Conservation (phyloP, 352 stramenopile genomes). For the Phytophthora crassamura region DNA sequence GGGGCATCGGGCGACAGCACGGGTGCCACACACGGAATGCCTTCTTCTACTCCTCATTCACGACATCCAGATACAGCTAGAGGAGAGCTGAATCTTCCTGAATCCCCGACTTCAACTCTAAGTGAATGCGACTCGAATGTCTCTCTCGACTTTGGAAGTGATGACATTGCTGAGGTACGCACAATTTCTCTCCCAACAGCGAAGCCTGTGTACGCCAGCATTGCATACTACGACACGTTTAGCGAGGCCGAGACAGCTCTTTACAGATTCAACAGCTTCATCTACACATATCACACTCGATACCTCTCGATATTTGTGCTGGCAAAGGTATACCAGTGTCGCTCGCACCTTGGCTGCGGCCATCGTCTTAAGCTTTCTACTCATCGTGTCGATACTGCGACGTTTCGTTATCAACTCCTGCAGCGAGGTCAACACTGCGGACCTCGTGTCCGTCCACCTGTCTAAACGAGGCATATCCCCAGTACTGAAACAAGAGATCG, state of each 20-base stretch:
- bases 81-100: too few species aligned
- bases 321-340: constrained; percentile 9
- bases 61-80: too few species aligned
- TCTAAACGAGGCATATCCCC: not conserved
- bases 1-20: too few species aligned
- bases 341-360: not conserved
- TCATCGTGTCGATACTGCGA: not conserved
- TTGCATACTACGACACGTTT: not conserved
- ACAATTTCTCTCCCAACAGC: too few species aligned
- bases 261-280: constrained; percentile 8
- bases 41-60: too few species aligned
- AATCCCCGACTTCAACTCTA: too few species aligned
- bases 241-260: constrained; percentile 1
- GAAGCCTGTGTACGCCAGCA: not conserved
- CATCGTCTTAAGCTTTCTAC: constrained; percentile 4
- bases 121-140: not conserved
- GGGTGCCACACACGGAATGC: too few species aligned
- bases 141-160: constrained; percentile 11
- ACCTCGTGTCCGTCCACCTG: not conserved
- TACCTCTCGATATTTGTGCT: constrained; percentile 3
- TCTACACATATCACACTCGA: constrained; percentile 11
- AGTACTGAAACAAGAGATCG: constrained; percentile 4
- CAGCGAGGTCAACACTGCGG: constrained; percentile 2
- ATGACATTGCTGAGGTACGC: not conserved
- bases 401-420: constrained; percentile 9